phyloP scores from a whole-genome alignment of 306 rosid species.

The Dryas alaskensis region DNA sequence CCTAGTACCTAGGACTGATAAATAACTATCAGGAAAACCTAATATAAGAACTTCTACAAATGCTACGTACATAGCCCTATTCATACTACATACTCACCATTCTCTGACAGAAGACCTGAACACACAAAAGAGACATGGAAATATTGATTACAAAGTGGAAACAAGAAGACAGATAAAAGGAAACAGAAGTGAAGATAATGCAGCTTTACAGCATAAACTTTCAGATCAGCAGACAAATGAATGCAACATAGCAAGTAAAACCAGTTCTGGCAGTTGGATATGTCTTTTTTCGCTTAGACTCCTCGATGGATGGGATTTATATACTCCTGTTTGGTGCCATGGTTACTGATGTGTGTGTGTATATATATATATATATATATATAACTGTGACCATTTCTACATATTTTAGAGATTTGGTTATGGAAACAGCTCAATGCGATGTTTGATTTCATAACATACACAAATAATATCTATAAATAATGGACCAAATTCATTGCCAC shows the following conservation, averaged over 20 bases:
- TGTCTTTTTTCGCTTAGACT: neutral
- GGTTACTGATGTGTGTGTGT: neutral
- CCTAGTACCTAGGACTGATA: no score
- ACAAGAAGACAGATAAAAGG: neutral
- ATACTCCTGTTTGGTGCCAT: neutral
- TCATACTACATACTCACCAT: conserved; percentile 17
- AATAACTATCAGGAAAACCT: no score
- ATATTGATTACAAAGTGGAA: neutral
- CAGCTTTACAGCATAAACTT: neutral
- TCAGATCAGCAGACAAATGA: neutral
- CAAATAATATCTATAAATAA: neutral
- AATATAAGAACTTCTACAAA: conserved; percentile 10
- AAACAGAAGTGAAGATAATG: neutral
- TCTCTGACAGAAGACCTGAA: conserved; percentile 19
- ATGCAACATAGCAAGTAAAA: neutral
- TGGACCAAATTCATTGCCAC: neutral
- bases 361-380: no score
- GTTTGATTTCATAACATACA: neutral
- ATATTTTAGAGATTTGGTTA: neutral
- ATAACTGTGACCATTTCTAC: neutral
- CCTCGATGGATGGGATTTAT: neutral
- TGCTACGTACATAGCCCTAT: conserved; percentile 14
- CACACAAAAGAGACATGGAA: neutral
- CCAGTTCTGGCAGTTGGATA: neutral
- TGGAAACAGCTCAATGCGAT: neutral